Conservation (phyloP, 768 basidiomycete species). For the Austroboletus festivus region DNA sequence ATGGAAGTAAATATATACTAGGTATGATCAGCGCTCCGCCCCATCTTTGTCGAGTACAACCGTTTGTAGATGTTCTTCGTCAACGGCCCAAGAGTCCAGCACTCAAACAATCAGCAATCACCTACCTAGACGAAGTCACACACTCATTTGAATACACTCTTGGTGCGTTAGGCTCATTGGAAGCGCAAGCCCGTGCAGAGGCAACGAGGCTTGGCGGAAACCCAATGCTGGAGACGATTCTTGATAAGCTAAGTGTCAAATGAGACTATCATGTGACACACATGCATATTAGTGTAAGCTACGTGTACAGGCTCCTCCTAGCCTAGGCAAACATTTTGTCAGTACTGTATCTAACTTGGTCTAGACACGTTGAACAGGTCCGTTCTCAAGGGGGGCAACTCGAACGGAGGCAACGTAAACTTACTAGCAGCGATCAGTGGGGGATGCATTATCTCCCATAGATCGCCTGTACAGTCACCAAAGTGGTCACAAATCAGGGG, state of each 20-base stretch:
- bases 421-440: conserved; percentile 14
- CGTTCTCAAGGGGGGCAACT: conserved; percentile 17
- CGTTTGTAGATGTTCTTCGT: conserved; percentile 74
- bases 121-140: conserved; percentile 72
- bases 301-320: too few relatives aligned
- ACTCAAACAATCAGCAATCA: conserved; percentile 75
- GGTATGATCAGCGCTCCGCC: conserved; percentile 52
- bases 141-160: conserved; percentile 87
- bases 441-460: conserved; percentile 26
- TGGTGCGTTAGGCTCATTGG: conserved; percentile 63
- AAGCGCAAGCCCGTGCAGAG: conserved; percentile 65
- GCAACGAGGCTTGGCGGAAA: conserved; percentile 79
- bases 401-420: conserved; percentile 24
- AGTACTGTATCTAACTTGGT: background rate
- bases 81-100: conserved; percentile 81
- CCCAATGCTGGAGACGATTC: conserved; percentile 49
- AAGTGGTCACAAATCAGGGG: conserved; percentile 24
- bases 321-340: too few relatives aligned
- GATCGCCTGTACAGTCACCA: conserved; percentile 22
- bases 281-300: too few relatives aligned
- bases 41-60: background rate
- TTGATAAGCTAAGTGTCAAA: conserved; percentile 45
- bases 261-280: too few relatives aligned
- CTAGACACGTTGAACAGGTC: conserved; percentile 10
- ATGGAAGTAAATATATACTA: conserved; percentile 73